phyloP scores from a whole-genome alignment of 2,329 filamentous ascomycete genomes.

The Ophiocordyceps camponoti-leonardi region DNA sequence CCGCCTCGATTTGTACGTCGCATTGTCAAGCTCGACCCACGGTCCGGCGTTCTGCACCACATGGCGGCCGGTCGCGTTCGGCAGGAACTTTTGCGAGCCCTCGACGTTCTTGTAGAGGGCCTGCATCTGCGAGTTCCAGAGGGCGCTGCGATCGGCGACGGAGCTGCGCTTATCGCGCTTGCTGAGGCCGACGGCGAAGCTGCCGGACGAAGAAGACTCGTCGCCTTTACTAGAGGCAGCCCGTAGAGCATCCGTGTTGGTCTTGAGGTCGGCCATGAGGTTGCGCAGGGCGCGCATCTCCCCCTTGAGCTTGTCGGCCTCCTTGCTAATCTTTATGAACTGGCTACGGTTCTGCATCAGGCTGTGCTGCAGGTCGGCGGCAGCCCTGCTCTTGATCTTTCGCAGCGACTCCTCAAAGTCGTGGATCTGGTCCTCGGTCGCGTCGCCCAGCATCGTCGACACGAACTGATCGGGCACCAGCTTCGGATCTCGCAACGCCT shows the following conservation, averaged over 20 bases:
- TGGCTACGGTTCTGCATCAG: conserved; percentile 94
- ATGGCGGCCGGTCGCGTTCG: conserved; percentile 77
- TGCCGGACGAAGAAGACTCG: conserved; percentile 30
- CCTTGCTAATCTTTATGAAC: conserved; percentile 98
- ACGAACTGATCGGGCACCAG: conserved; percentile 68
- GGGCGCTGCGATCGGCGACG: conserved; percentile 50
- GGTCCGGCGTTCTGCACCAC: conserved; percentile 82
- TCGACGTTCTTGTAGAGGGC: conserved; percentile 95
- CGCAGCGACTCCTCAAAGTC: conserved; percentile 63
- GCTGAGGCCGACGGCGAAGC: conserved; percentile 37
- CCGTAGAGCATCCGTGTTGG: conserved; percentile 51
- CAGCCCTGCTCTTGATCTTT: conserved; percentile 61
- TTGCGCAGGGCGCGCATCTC: conserved; percentile 87
- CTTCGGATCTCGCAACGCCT: conserved; percentile 62
- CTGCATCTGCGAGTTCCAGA: conserved; percentile 53
- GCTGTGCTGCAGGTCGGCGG: conserved; percentile 78
- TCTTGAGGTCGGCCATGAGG: conserved; percentile 83
- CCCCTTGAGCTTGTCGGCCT: conserved; percentile 90
- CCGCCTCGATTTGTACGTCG: conserved; percentile 84
- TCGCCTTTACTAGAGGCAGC: conserved; percentile 36
- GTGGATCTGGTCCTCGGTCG: conserved; percentile 72
- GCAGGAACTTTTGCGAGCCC: conserved; percentile 90
- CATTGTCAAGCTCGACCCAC: conserved; percentile 94
- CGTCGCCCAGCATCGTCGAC: conserved; percentile 58
- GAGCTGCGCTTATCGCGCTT: conserved; percentile 78